These are phyloP conservation scores for Parasitella parasitica DNA, from an alignment of 371 early-diverging fungal genomes.

Conservation along the genomic window DNA sequence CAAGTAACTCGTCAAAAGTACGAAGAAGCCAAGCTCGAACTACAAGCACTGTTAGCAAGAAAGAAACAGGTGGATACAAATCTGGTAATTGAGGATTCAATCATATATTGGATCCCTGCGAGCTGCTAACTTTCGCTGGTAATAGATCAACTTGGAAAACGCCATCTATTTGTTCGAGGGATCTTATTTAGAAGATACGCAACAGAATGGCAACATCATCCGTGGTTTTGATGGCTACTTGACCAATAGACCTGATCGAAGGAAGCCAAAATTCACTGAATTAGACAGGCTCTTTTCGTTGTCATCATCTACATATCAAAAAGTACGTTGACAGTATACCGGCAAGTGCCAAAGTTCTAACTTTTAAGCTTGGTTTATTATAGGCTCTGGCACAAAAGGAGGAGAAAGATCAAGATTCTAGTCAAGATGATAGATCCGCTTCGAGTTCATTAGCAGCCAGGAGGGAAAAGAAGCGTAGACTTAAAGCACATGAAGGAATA, in stretches of 20 bases:
- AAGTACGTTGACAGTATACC: too few relatives aligned
- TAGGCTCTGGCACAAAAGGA: conserved; percentile 61
- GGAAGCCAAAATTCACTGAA: conserved; percentile 60
- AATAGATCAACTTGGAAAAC: conserved; percentile 66
- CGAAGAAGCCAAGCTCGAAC: conserved; percentile 58
- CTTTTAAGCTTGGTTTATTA: background rate
- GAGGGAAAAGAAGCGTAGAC: conserved; percentile 42
- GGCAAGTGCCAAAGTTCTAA: too few relatives aligned
- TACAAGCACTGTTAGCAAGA: conserved; percentile 55
- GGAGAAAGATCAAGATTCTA: conserved; percentile 56
- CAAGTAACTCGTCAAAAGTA: conserved; percentile 59
- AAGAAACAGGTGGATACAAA: conserved; percentile 66
- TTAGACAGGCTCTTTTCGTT: conserved; percentile 64
- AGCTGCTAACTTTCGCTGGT: background rate
- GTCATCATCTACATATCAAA: conserved; percentile 67
- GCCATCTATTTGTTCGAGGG: conserved; percentile 80
- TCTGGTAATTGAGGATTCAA: conserved; percentile 37
- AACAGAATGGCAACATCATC: conserved; percentile 77
- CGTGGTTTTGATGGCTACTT: conserved; percentile 82
- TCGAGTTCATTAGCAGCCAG: conserved; percentile 22
- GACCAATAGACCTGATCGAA: conserved; percentile 54
- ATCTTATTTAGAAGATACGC: conserved; percentile 82
- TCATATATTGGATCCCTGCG: background rate
- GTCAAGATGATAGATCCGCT: conserved; percentile 52
- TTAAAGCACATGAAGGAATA: conserved; percentile 21